phyloP scores from a whole-genome alignment of 352 stramenopile species.

The Phytopythium oedochilum region DNA sequence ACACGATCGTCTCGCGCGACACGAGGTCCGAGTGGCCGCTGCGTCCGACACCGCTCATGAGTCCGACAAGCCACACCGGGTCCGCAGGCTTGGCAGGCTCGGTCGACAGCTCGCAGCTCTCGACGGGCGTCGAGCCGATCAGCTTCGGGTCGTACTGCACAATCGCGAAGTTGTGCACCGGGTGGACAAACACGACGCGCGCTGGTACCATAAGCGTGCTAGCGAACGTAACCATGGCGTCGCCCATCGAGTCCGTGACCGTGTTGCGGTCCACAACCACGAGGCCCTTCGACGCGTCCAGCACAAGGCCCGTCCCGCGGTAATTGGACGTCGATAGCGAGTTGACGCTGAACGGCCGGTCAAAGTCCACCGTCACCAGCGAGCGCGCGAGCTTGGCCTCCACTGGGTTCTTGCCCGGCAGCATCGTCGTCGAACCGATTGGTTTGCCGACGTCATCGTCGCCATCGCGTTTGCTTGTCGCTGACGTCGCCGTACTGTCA shows the following conservation, averaged over 20 bases:
- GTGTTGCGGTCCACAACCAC: constrained; percentile 93
- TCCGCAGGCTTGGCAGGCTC: constrained; percentile 62
- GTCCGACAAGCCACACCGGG: constrained; percentile 79
- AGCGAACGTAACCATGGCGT: constrained; percentile 88
- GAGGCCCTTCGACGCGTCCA: constrained; percentile 82
- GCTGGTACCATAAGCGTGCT: constrained; percentile 87
- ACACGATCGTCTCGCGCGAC: constrained; percentile 82
- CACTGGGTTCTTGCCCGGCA: constrained; percentile 77
- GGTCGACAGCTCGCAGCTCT: constrained; percentile 68
- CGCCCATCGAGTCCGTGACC: constrained; percentile 83
- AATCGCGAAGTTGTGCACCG: constrained; percentile 92
- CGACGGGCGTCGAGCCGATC: constrained; percentile 78
- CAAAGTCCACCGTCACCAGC: constrained; percentile 82
- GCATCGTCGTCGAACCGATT: constrained; percentile 73
- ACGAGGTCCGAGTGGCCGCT: constrained; percentile 80
- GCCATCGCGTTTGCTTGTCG: neutral
- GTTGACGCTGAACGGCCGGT: constrained; percentile 83
- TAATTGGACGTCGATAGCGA: constrained; percentile 85
- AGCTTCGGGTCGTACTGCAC: constrained; percentile 89
- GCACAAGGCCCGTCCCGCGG: constrained; percentile 82
- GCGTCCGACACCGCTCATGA: constrained; percentile 78
- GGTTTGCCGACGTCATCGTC: constrained; percentile 14
- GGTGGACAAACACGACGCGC: constrained; percentile 89
- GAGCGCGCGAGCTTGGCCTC: constrained; percentile 82
- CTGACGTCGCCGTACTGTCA: neutral